Evolutionary conservation across 495 filamentous ascomycete genomes (phyloP), one percentile per base, ranked within the genome.

Genomic region (Penicillium canariense): DNA sequence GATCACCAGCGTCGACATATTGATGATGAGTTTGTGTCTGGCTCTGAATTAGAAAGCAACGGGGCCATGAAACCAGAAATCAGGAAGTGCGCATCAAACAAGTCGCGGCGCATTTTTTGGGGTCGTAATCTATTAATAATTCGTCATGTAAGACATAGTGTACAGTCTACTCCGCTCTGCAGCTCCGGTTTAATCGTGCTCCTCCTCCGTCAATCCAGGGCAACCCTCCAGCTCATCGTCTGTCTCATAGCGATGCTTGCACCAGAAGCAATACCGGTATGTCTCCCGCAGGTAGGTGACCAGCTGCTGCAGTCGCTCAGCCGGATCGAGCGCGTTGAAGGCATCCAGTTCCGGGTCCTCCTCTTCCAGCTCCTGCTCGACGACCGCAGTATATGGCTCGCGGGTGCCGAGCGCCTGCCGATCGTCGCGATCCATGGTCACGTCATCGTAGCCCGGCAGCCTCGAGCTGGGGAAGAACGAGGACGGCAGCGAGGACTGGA

Each of bases 251-350:
- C 76, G 72, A 68, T 78, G 87, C 67, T 96, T 96, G 68, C 94
- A 99, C 91, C 91, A 99, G 68, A 96, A 96, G 75, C 94, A 99
- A 67, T 99, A 99, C 35, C 78, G 69, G 61, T 88, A 79, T 59
- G 77, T 81, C 26, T 84, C 74, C 20, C 93, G 80, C 34, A 99
- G 64, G 67, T 87, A 84, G 20, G 69, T 59, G 10, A 94, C 81
- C 9, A 96, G 64, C 50, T 70, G 82, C 11, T 72, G 64, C 47
- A 97, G 66, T 56, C 79, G 80, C 59, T 96, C 87, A 2, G 72
- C 74, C 1, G 79, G 75, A 3, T 82, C 78, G 4, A 92, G 69
- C 5, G 78, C 79, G 59, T 91, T 86, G 60, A 96, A 97, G 35
- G 81, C 88, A n/a, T 91, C 87, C 43, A 99, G 63, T 65, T 96